These are phyloP conservation scores for Glycine latifolia DNA, from an alignment of 306 rosid species.

Conservation along the genomic window DNA sequence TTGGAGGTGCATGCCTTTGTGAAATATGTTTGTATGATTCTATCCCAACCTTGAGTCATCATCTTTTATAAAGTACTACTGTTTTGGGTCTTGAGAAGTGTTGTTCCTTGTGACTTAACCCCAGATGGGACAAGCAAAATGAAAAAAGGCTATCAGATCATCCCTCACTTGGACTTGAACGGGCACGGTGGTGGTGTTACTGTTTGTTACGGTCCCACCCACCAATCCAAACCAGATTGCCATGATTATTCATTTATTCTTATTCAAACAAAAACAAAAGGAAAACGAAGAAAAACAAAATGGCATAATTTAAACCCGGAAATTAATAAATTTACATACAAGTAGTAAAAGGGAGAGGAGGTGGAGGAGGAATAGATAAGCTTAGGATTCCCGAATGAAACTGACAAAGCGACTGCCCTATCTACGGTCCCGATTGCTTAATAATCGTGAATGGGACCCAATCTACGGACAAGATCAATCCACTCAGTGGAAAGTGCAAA, in stretches of 20 bases:
- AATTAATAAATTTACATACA: not conserved
- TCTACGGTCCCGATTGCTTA: conserved; percentile 3
- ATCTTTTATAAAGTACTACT: not conserved
- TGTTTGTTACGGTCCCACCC: conserved; percentile 20
- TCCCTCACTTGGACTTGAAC: no score
- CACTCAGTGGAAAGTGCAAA: not conserved
- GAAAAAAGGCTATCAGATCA: not conserved
- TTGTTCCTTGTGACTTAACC: conserved; percentile 13
- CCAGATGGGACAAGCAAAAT: not conserved
- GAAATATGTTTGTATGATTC: not conserved
- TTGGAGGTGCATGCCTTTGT: conserved; percentile 40
- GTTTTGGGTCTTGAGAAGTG: not conserved
- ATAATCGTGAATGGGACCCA: no score
- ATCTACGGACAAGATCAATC: not conserved
- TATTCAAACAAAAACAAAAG: not conserved
- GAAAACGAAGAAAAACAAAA: conserved; percentile 3
- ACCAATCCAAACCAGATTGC: conserved; percentile 24
- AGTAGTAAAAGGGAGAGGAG: not conserved
- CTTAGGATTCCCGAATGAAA: conserved; percentile 20
- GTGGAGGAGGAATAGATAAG: conserved; percentile 25
- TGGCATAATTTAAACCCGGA: not conserved
- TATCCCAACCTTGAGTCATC: not conserved
- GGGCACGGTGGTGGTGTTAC: not conserved
- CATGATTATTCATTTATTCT: not conserved
- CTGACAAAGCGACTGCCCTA: conserved; percentile 44